A percentile compares a stretch with the other conserved stretches of the same genome.
Conservation (phyloP, 2,329 filamentous ascomycete species). For the Cadophora sp. region DNA sequence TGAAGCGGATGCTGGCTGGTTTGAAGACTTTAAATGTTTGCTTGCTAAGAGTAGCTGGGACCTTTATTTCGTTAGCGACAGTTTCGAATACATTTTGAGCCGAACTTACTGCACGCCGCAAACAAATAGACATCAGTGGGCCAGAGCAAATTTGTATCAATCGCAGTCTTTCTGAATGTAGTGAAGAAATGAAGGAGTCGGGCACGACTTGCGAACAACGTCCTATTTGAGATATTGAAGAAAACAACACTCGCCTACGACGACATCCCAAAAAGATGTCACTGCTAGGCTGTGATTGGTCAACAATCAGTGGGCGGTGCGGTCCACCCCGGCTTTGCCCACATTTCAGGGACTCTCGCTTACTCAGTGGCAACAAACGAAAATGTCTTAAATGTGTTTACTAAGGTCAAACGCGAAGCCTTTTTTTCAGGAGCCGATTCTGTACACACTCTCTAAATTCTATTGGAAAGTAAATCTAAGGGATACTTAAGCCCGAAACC, state of each 20-base stretch:
- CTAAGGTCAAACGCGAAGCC: too few species aligned
- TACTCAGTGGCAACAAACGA: neutral
- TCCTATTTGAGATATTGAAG: neutral
- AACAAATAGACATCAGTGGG: conserved; percentile 1
- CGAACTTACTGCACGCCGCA: neutral
- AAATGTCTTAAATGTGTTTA: neutral
- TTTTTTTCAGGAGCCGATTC: neutral
- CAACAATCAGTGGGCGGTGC: neutral
- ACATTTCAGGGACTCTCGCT: conserved; percentile 7
- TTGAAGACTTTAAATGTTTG: neutral
- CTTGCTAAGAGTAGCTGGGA: conserved; percentile 4
- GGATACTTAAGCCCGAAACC: neutral
- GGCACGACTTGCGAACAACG: neutral
- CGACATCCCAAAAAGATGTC: neutral
- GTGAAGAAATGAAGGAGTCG: neutral
- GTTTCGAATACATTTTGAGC: too few species aligned
- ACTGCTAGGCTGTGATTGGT: conserved; percentile 4
- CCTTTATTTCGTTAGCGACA: neutral
- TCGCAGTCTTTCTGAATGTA: neutral
- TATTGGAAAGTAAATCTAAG: neutral
- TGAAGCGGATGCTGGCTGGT: neutral
- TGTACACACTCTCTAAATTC: neutral
- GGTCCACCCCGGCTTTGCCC: neutral
- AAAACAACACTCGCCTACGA: neutral
- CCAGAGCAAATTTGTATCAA: too few species aligned